Conservation (phyloP, 805 yeast species). For the Lipomyces starkeyi region DNA sequence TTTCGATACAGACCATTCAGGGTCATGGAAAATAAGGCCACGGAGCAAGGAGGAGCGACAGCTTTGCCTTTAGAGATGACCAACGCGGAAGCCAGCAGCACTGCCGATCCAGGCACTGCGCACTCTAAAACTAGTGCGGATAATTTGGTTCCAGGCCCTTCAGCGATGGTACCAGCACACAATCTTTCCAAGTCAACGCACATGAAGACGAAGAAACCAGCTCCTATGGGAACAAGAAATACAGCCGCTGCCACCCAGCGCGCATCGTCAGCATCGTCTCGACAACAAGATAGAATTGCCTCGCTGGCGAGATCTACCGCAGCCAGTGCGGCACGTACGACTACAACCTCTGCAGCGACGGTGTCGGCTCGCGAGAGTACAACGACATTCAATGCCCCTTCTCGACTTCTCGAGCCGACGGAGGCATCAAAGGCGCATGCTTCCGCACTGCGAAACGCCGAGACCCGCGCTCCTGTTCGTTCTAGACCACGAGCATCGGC, state of each 20-base stretch:
- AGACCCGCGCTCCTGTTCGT: not conserved
- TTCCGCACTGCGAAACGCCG: not conserved
- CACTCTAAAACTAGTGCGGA: not conserved
- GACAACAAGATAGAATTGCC: not conserved
- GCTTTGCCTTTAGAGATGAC: not conserved
- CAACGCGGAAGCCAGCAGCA: not conserved
- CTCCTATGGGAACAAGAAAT: too few species aligned
- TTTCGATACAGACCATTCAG: not conserved
- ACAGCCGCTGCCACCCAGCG: not conserved
- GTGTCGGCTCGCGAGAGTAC: not conserved
- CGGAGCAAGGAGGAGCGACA: not conserved
- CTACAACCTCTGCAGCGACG: not conserved
- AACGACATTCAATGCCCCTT: not conserved
- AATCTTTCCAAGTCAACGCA: too few species aligned
- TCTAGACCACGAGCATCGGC: not conserved
- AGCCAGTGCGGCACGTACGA: not conserved
- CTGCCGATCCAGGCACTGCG: not conserved
- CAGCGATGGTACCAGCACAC: not conserved
- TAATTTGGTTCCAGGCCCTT: not conserved
- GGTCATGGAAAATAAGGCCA: not conserved
- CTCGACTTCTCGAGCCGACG: slow-evolving; percentile 22
- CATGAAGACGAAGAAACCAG: too few species aligned
- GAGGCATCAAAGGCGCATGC: slow-evolving; percentile 20
- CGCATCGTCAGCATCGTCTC: not conserved
- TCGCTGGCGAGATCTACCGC: not conserved